Evolutionary conservation across 1,284 basidiomycete genomes (phyloP).

Genomic region (Pseudozyma sp.): DNA sequence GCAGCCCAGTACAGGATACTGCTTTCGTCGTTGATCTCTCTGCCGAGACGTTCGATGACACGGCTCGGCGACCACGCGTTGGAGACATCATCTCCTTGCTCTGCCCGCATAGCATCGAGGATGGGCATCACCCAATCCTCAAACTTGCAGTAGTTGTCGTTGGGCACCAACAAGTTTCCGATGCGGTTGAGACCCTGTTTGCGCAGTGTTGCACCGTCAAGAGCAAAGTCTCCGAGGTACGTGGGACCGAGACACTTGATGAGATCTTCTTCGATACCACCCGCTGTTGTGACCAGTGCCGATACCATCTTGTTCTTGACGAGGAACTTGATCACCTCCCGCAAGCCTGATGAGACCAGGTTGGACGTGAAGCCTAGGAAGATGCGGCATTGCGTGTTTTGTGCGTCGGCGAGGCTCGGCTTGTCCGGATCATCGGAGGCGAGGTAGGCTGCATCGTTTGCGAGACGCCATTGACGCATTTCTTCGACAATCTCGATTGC

Average conservation of each 20-base stretch:
- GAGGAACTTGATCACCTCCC: slow-evolving; percentile 91
- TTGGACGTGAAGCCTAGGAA: slow-evolving; percentile 99
- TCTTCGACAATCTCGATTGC: slow-evolving; percentile 90
- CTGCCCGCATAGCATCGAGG: slow-evolving; percentile 87
- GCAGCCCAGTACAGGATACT: slow-evolving; percentile 97
- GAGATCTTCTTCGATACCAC: slow-evolving; percentile 98
- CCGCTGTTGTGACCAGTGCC: slow-evolving; percentile 94
- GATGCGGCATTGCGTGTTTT: slow-evolving; percentile 81
- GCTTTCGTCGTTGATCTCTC: slow-evolving; percentile 96
- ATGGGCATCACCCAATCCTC: slow-evolving; percentile 99
- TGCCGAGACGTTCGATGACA: slow-evolving; percentile 89
- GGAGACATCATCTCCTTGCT: slow-evolving; percentile 79
- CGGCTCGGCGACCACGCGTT: slow-evolving; percentile 88
- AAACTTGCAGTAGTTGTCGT: slow-evolving; percentile 99
- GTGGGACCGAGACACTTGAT: slow-evolving; percentile 98
- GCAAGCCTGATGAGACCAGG: slow-evolving; percentile 94
- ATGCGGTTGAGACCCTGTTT: slow-evolving; percentile 92
- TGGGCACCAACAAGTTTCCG: slow-evolving; percentile 96
- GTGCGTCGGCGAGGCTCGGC: slow-evolving; percentile 71
- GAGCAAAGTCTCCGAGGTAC: slow-evolving; percentile 86
- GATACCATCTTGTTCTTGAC: slow-evolving; percentile 92
- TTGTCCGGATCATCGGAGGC: slow-evolving; percentile 47
- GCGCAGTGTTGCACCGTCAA: slow-evolving; percentile 88
- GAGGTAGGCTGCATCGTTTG: slow-evolving; percentile 41
- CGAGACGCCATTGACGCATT: slow-evolving; percentile 73